phyloP scores from a whole-genome alignment of 2,329 filamentous ascomycete genomes.

The Fusarium fujikuroi region DNA sequence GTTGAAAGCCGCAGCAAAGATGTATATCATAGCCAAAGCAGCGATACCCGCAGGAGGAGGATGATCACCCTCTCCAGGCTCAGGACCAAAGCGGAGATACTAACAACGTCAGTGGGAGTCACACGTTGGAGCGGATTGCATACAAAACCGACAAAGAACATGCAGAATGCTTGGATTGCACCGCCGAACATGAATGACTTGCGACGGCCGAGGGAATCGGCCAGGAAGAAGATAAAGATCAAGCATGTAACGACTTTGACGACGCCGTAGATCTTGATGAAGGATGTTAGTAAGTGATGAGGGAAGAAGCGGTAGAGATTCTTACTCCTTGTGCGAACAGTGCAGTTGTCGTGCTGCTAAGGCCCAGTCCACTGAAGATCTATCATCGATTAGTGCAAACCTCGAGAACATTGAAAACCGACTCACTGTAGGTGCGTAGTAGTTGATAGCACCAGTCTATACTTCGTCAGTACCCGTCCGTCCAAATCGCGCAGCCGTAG shows the following conservation, averaged over 20 bases:
- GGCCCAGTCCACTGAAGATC: slow-evolving; percentile 70
- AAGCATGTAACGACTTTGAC: slow-evolving; percentile 72
- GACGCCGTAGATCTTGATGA: slow-evolving; percentile 62
- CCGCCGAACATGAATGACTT: slow-evolving; percentile 45
- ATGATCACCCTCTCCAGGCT: slow-evolving; percentile 48
- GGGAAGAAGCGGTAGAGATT: rapidly evolving
- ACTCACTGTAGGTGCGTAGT: slow-evolving; percentile 64
- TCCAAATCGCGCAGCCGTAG: rapidly evolving
- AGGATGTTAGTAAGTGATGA: rapidly evolving
- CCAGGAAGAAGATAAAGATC: slow-evolving; percentile 70
- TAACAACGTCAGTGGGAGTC: neutral
- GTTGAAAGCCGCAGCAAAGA: slow-evolving; percentile 71
- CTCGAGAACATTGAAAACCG: rapidly evolving
- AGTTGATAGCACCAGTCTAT: slow-evolving; percentile 55
- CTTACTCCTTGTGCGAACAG: slow-evolving; percentile 73
- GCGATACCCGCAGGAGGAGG: slow-evolving; percentile 59
- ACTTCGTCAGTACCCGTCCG: neutral
- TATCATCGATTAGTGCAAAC: neutral
- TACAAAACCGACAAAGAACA: slow-evolving; percentile 69
- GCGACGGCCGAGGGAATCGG: slow-evolving; percentile 72
- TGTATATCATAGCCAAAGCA: slow-evolving; percentile 68
- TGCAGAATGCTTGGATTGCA: slow-evolving; percentile 49
- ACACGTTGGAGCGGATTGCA: neutral
- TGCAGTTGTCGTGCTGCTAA: slow-evolving; percentile 61
- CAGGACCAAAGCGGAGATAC: slow-evolving; percentile 63